phyloP scores from a whole-genome alignment of 225 moss, liverwort and hornwort genomes.

The Ulota crispa region DNA sequence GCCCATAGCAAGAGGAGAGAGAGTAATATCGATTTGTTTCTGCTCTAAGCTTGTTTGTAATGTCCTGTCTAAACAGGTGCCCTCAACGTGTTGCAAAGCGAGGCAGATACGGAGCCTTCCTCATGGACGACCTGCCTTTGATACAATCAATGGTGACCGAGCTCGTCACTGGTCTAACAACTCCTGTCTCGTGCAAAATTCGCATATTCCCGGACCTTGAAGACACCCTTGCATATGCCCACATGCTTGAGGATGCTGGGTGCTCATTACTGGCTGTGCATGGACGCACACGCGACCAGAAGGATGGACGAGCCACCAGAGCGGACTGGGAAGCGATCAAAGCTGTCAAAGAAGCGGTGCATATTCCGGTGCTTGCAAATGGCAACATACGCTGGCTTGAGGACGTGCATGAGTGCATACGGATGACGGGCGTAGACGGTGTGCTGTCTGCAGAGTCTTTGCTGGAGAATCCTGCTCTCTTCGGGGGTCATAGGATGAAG shows the following conservation, averaged over 20 bases:
- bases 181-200: constrained; percentile 92
- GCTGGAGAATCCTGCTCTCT: constrained; percentile 89
- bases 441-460: constrained; percentile 91
- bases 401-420: constrained; percentile 71
- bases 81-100: constrained; percentile 94
- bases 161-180: constrained; percentile 57
- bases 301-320: constrained; percentile 61
- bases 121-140: constrained; percentile 90
- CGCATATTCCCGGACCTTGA: constrained; percentile 73
- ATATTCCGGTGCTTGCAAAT: constrained; percentile 87
- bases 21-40: background rate
- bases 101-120: constrained; percentile 87
- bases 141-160: constrained; percentile 64
- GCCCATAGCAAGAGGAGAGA: background rate
- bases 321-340: constrained; percentile 87
- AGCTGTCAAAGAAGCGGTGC: constrained; percentile 60
- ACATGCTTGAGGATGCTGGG: constrained; percentile 89
- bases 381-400: constrained; percentile 89
- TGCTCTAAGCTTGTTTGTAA: background rate
- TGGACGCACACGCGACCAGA: constrained; percentile 90
- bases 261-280: constrained; percentile 90
- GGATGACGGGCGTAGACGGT: constrained; percentile 72
- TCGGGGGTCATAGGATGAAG: constrained; percentile 54
- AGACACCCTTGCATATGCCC: constrained; percentile 75
- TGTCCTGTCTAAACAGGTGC: constrained; percentile 49